phyloP scores from a whole-genome alignment of 1,284 basidiomycete species.

The Ustilago xerochloae region DNA sequence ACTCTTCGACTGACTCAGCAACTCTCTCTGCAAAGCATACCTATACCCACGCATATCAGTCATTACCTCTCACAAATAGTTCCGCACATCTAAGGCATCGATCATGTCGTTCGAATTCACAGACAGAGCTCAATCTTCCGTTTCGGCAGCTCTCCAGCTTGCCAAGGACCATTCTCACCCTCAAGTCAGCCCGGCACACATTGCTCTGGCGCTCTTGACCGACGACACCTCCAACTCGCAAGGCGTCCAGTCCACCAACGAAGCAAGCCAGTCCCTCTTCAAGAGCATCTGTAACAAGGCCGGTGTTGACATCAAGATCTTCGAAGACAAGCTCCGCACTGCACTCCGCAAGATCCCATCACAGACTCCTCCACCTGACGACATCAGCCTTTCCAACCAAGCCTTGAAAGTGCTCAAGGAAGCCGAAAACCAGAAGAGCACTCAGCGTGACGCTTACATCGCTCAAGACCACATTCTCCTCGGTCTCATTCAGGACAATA shows the following conservation, averaged over 20 bases:
- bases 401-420: conserved; percentile 60
- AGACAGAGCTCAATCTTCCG: conserved; percentile 78
- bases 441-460: conserved; percentile 85
- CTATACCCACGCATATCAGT: background rate
- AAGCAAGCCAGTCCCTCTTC: conserved; percentile 74
- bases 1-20: background rate
- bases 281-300: conserved; percentile 79
- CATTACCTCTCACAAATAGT: background rate
- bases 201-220: conserved; percentile 80
- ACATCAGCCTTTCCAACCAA: conserved; percentile 55
- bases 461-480: conserved; percentile 86
- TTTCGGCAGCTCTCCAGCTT: conserved; percentile 78
- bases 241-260: conserved; percentile 59
- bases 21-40: background rate
- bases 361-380: conserved; percentile 63
- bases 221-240: conserved; percentile 60
- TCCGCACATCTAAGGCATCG: background rate
- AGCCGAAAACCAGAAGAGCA: conserved; percentile 60
- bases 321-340: conserved; percentile 59
- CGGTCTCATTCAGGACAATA: conserved; percentile 80
- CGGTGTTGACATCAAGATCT: conserved; percentile 75
- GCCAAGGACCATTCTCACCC: conserved; percentile 84
- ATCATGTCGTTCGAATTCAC: conserved; percentile 74
- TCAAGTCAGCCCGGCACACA: conserved; percentile 77
- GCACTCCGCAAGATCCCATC: conserved; percentile 63